Percentiles rank a stretch among this genome's conserved stretches.
Conservation (phyloP, 2,329 filamentous ascomycete species). For the Colletotrichum costaricense region DNA sequence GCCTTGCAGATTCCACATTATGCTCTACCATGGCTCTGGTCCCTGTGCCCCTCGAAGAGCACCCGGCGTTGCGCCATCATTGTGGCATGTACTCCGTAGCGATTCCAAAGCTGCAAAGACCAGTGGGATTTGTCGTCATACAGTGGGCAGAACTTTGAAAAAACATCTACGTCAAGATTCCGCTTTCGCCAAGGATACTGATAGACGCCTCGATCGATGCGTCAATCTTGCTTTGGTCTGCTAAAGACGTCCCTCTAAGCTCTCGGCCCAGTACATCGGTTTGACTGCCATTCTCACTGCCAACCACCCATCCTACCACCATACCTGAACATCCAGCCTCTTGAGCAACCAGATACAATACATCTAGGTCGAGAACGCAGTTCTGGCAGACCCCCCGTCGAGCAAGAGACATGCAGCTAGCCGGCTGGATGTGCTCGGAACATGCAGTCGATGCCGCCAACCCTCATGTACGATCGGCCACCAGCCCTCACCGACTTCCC, state of each 20-base stretch:
- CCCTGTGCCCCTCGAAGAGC: not conserved
- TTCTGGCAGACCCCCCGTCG: not conserved
- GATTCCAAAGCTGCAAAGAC: not conserved
- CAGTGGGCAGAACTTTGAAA: not conserved
- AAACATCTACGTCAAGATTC: not conserved
- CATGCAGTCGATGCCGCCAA: not conserved
- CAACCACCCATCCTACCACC: not conserved
- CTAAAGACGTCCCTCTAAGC: not conserved
- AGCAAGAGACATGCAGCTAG: slow-evolving; percentile 8
- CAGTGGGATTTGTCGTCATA: not conserved
- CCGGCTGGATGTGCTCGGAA: not conserved
- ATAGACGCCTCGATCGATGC: not conserved
- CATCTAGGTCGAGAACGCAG: not conserved
- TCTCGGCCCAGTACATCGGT: not conserved
- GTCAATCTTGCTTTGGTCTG: not conserved
- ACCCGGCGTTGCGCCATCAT: slow-evolving; percentile 8
- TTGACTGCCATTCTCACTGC: not conserved
- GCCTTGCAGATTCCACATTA: slow-evolving; percentile 24
- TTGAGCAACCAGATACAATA: not conserved
- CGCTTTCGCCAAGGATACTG: not conserved
- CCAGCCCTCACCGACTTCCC: slow-evolving; percentile 8
- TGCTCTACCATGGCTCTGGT: not conserved
- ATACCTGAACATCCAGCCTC: not conserved
- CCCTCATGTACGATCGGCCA: not conserved
- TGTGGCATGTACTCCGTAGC: not conserved